Conservation (phyloP, 78 protist species). For the Pigoraptor vietnamica region DNA sequence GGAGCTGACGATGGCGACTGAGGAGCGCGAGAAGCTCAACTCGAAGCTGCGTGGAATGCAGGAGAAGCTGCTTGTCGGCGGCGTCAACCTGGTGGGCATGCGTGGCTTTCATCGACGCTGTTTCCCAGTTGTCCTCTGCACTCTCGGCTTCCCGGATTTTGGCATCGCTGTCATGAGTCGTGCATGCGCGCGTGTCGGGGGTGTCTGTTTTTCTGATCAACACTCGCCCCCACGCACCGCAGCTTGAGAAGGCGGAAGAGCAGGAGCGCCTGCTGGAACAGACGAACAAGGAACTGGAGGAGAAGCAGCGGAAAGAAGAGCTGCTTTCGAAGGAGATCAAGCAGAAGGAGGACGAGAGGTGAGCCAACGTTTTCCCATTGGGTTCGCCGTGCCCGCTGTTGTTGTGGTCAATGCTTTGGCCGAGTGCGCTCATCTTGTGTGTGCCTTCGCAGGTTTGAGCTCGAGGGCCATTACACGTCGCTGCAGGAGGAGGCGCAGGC, state of each 20-base stretch:
- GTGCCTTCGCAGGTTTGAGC: background rate
- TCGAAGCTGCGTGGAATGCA: background rate
- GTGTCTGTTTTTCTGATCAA: no score
- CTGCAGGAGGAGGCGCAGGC: conserved; percentile 1
- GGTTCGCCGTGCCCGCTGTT: background rate
- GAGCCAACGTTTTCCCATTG: no score
- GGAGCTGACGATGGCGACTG: background rate
- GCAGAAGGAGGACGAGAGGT: background rate
- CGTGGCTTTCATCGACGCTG: no score
- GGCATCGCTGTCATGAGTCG: background rate
- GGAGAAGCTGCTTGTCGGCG: background rate
- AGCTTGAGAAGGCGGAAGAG: background rate
- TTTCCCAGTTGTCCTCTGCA: background rate
- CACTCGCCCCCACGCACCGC: background rate
- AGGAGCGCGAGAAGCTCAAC: background rate
- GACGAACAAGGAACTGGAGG: background rate
- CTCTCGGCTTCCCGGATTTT: background rate
- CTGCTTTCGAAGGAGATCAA: background rate
- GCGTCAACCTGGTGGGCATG: background rate
- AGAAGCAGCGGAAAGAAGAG: background rate
- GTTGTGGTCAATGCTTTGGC: no score
- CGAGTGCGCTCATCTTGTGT: no score
- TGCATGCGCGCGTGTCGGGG: no score
- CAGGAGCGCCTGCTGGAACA: background rate
- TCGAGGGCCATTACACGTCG: background rate